Conservation (phyloP, 768 basidiomycete genomes). For the Boletus rubropictus region DNA sequence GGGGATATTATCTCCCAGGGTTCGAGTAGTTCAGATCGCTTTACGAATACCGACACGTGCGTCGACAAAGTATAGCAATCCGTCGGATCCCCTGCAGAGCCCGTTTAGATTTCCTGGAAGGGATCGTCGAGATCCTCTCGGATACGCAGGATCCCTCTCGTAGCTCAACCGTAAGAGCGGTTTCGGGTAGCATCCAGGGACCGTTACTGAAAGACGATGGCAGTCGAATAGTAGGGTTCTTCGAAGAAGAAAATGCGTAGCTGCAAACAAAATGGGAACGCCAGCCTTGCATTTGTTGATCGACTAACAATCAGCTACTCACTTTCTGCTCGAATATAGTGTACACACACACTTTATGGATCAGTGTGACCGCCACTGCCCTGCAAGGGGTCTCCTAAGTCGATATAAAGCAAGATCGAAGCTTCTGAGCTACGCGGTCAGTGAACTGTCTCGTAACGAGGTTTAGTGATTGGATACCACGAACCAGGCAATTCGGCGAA, state of each 20-base stretch:
- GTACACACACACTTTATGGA: not conserved
- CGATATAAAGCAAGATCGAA: not conserved
- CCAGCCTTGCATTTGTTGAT: not conserved
- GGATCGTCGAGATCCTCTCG: slow-evolving; percentile 12
- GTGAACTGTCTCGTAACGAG: not conserved
- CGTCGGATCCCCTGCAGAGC: slow-evolving; percentile 16
- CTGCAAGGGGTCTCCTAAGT: not conserved
- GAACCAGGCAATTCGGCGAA: not conserved
- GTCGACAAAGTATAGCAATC: not conserved
- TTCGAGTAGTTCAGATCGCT: not conserved
- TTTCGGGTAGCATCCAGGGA: not conserved
- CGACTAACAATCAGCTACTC: not conserved
- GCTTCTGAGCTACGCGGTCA: not conserved
- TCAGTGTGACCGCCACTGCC: too few relatives aligned
- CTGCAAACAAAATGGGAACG: not conserved
- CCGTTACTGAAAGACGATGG: slow-evolving; percentile 1
- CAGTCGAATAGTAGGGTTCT: not conserved
- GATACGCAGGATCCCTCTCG: slow-evolving; percentile 7
- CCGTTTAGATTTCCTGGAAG: not conserved
- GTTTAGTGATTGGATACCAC: not conserved
- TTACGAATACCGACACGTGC: slow-evolving; percentile 13
- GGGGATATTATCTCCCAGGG: not conserved
- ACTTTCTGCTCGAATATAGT: not conserved
- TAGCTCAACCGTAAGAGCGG: not conserved
- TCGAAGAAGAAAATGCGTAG: not conserved